Percentiles rank a stretch among this genome's conserved stretches.
phyloP scores from a whole-genome alignment of 2,329 filamentous ascomycete genomes.

The Phyllosticta paracitricarpa region DNA sequence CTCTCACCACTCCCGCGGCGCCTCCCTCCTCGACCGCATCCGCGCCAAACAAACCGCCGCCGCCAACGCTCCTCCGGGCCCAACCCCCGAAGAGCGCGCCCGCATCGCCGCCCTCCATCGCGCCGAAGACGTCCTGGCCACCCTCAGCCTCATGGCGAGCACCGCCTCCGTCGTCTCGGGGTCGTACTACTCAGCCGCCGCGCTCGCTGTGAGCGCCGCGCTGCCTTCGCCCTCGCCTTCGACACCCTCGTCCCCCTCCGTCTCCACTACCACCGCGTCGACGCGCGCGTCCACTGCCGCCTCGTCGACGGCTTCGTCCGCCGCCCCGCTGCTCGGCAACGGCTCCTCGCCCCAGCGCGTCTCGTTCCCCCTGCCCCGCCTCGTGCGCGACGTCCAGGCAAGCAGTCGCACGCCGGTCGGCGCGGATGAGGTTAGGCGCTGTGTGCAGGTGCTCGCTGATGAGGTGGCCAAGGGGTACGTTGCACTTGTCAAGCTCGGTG shows the following conservation, averaged over 20 bases:
- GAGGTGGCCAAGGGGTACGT: constrained; percentile 38
- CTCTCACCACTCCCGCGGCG: constrained; percentile 27
- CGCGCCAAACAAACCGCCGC: constrained; percentile 38
- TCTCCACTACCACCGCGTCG: not conserved
- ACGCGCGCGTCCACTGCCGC: not conserved
- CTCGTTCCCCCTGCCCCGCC: constrained; percentile 34
- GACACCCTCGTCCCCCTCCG: not conserved
- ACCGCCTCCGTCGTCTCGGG: constrained; percentile 7
- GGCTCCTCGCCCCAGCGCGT: constrained; percentile 23
- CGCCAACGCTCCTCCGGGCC: constrained; percentile 27
- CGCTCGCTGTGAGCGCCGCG: not conserved
- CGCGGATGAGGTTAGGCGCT: constrained; percentile 34
- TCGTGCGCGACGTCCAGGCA: constrained; percentile 34
- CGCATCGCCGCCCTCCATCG: constrained; percentile 39
- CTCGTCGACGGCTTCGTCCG: not conserved
- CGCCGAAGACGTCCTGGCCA: constrained; percentile 34
- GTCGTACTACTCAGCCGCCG: constrained; percentile 11
- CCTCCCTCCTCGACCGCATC: constrained; percentile 40
- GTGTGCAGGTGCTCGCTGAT: constrained; percentile 32
- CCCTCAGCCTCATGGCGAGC: constrained; percentile 34
- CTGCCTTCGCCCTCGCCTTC: not conserved
- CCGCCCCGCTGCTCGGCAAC: constrained; percentile 13
- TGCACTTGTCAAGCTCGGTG: constrained; percentile 26
- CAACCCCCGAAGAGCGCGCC: constrained; percentile 32
- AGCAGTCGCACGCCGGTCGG: constrained; percentile 37